Evolutionary conservation across 2,329 filamentous ascomycete species (phyloP), one percentile per base, ranked within the genome.

Genomic region (Curvularia sp.): DNA sequence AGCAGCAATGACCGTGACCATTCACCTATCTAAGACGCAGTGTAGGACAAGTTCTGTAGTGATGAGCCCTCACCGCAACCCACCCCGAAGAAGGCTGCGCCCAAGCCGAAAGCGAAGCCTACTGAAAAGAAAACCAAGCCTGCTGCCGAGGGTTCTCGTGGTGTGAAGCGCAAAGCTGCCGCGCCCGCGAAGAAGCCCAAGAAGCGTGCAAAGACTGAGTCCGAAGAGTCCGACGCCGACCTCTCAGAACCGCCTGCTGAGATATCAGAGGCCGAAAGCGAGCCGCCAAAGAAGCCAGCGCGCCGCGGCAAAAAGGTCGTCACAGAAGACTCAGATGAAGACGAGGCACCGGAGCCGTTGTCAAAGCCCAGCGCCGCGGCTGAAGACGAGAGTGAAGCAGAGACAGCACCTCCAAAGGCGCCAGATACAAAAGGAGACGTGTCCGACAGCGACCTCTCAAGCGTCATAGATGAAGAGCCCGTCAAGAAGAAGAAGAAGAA

Each of bases 391-490:
- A 64, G 60, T 25, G 68, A 66, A 3, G 47, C 28, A 12, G 55
- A 66, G 10, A 50, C 55, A 23, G 52, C 49, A 10, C 50, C 61
- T 25, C 45, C 54, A 9, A 67, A 66, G 51, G 57, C 61, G 30
- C 28, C 55, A 18, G 48, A 63, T 10, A 62, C 64, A 53, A 69
- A 70, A 10, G 65, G 47, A 12, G 64, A 73, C 27, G 48, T 60
- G 8, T 86, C 84, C 0, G 84, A 88, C 46, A 88, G 84, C 70
- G 89, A 91, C 53, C 80, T 92, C 76, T 94, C 91, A 0, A 84
- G 86, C 3, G 83, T 97, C n/a, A 80, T 95, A 39, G 93, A 97
- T 71, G 91, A 94, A 2, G 86, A 86, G 9, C 86, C 87, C 49
- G 82, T 82, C 27, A 86, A 83, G 71, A 84, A 82, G 73, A 82